Evolutionary conservation across 306 rosid species (phyloP), one percentile per base, ranked within the genome.

Genomic region (Prunus padus): DNA sequence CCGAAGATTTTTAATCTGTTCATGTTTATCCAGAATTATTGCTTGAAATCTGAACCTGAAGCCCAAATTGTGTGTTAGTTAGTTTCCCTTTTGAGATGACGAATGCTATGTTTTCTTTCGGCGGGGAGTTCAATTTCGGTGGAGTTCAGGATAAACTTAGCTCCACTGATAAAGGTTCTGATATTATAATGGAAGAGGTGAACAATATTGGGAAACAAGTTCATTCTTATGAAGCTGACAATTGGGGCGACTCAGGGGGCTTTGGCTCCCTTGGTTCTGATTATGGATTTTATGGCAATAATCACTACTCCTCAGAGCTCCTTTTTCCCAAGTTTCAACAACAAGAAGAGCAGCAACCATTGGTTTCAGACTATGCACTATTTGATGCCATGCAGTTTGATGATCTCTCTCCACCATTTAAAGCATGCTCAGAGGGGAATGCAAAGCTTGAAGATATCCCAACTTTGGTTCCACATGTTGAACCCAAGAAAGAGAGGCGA

Each of bases 361-460:
- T 80, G 70, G 57, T 55, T 64, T 65, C 81, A 3, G 89, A 80
- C 25, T 71, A 68, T 71, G 88, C 68, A 47, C 14, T 60, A 22
- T 68, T 82, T 5, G 86, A 80, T 77, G 85, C 80, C 23, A 71
- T 77, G 44, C 83, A 54, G 3, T 76, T 82, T 64, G 79, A 82
- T 67, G 77, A 69, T 75, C 90, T 70, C n/a, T 65, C 86, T 18
- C 76, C 88, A n/a, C 78, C 82, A 46, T 42, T 78, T 44, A 85
- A 87, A 72, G 46, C 76, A 31, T 59, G 72, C 69, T 18, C 33
- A 4, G 75, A 73, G 42, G 82, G 70, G 49, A 78, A 22, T n/a
- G 16, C 40, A 7, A 74, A 77, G 46, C 72, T 80, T 75, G 81
- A 67, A 19, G 77, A 76, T 57, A 56, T 22, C 67, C 52, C 75